Evolutionary conservation across 2,329 filamentous ascomycete species (phyloP).

Genomic region (Helotiales sp.): DNA sequence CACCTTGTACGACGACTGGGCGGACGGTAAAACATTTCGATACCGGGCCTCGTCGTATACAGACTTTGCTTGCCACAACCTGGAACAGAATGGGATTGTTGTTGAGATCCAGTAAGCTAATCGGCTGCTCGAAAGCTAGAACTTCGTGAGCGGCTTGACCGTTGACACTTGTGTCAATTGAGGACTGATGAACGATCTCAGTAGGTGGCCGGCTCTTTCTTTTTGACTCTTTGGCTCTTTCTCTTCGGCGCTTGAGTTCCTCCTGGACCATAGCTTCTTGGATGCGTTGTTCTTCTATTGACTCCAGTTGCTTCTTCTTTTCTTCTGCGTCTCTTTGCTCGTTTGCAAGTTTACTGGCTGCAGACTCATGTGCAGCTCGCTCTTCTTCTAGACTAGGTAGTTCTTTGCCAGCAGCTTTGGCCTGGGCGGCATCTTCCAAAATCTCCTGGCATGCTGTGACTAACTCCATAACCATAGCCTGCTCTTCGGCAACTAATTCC

Average conservation of each 20-base stretch:
- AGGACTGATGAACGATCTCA: slow-evolving; percentile 33
- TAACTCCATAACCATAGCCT: slow-evolving; percentile 58
- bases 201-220: slow-evolving; percentile 57
- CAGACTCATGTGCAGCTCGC: slow-evolving; percentile 79
- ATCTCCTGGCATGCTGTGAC: slow-evolving; percentile 63
- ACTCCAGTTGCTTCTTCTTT: slow-evolving; percentile 57
- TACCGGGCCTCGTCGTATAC: slow-evolving; percentile 67
- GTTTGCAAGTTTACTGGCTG: slow-evolving; percentile 62
- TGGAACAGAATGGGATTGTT: slow-evolving; percentile 72
- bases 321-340: slow-evolving; percentile 53
- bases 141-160: slow-evolving; percentile 42
- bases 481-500: slow-evolving; percentile 55
- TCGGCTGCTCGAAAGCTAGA: slow-evolving; percentile 70
- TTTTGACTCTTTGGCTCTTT: slow-evolving; percentile 67
- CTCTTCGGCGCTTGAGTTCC: slow-evolving; percentile 70
- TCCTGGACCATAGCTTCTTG: slow-evolving; percentile 74
- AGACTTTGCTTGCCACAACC: slow-evolving; percentile 70
- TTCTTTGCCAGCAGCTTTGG: slow-evolving; percentile 74
- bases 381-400: slow-evolving; percentile 90
- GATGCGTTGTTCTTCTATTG: slow-evolving; percentile 70
- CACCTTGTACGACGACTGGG: slow-evolving; percentile 58
- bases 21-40: slow-evolving; percentile 75
- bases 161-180: slow-evolving; percentile 38
- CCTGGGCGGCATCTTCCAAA: slow-evolving; percentile 83
- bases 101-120: slow-evolving; percentile 65